Conservation (phyloP, 2,329 filamentous ascomycete species). For the Rhynchosporium graminicola region DNA sequence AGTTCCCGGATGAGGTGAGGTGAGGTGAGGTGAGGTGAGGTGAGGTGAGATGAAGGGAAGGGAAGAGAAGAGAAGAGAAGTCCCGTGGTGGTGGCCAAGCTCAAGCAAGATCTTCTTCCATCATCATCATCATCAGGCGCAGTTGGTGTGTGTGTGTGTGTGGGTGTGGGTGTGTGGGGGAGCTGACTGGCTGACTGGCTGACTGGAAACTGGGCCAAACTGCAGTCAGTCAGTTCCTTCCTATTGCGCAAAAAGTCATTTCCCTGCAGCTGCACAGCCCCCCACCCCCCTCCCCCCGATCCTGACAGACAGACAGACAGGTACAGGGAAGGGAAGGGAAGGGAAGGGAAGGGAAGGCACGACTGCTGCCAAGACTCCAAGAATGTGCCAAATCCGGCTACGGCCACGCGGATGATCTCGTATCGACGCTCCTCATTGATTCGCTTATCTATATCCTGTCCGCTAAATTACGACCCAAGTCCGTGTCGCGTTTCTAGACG, state of each 20-base stretch:
- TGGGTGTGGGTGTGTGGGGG: not conserved
- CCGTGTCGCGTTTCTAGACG: too few species aligned
- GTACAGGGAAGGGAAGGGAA: too few species aligned
- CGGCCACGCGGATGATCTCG: constrained; percentile 8
- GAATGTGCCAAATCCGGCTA: not conserved
- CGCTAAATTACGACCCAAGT: not conserved
- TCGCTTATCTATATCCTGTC: not conserved
- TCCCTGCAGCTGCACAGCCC: constrained; percentile 9
- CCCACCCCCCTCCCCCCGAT: not conserved
- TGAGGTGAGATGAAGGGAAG: not conserved
- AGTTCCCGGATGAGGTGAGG: not conserved
- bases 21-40: not conserved
- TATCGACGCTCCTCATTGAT: not conserved
- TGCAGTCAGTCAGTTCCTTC: too few species aligned
- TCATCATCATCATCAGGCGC: too few species aligned
- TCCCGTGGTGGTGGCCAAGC: constrained; percentile 6
- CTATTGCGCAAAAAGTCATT: not conserved
- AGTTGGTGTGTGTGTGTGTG: too few species aligned
- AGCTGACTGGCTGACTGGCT: too few species aligned
- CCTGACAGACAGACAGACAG: not conserved
- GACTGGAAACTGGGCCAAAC: not conserved
- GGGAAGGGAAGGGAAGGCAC: not conserved
- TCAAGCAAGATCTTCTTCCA: not conserved
- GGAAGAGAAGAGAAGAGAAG: too few species aligned
- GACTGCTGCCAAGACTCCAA: constrained; percentile 1